Percentiles rank a stretch among this genome's conserved stretches.
These are phyloP conservation scores for Trichoderma sp. DNA, from an alignment of 2,329 filamentous ascomycete species.

Conservation along the genomic window DNA sequence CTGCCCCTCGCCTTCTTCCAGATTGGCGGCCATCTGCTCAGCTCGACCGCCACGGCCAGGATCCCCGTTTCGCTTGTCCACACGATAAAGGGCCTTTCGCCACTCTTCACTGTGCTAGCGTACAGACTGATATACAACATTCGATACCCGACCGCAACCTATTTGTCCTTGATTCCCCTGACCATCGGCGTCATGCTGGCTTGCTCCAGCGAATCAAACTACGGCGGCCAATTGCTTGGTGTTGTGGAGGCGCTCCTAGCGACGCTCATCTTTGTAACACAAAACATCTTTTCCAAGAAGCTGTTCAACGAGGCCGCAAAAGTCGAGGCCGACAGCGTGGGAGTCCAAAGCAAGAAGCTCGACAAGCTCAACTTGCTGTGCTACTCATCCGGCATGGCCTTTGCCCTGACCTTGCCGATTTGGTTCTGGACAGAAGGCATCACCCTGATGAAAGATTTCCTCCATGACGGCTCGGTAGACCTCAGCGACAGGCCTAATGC, in stretches of 20 bases:
- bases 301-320: constrained; percentile 92
- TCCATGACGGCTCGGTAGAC: constrained; percentile 74
- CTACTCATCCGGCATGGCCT: constrained; percentile 93
- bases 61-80: constrained; percentile 97
- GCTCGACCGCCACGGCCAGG: constrained; percentile 87
- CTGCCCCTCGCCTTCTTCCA: constrained; percentile 92
- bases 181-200: constrained; percentile 94
- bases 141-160: constrained; percentile 81
- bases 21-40: constrained; percentile 88
- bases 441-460: constrained; percentile 70
- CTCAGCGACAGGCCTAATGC: constrained; percentile 58
- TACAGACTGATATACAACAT: constrained; percentile 89
- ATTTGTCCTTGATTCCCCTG: constrained; percentile 83
- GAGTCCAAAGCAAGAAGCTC: constrained; percentile 68
- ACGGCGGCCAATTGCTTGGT: constrained; percentile 85
- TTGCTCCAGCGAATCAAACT: constrained; percentile 76
- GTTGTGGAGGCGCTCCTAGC: constrained; percentile 83
- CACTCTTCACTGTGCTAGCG: constrained; percentile 89
- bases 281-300: constrained; percentile 98
- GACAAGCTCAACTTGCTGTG: constrained; percentile 96
- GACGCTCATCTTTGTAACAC: constrained; percentile 93
- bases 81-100: constrained; percentile 96
- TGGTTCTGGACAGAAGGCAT: constrained; percentile 93
- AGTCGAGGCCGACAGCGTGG: constrained; percentile 70
- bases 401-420: constrained; percentile 81